Conservation (phyloP, 768 basidiomycete species). For the Termitomyces sp. region DNA sequence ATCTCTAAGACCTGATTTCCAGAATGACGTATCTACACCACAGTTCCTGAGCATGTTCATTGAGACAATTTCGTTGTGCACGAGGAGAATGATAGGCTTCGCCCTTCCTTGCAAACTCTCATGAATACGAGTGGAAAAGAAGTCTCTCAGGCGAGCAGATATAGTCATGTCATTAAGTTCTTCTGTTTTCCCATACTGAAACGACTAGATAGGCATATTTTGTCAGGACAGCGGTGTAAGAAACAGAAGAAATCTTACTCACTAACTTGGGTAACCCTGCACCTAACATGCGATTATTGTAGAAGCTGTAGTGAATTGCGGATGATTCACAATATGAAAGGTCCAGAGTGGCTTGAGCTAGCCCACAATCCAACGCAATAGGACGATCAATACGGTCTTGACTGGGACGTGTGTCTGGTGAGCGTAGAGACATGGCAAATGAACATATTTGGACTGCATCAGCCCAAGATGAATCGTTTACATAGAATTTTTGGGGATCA, state of each 20-base stretch:
- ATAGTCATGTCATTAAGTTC: slow-evolving; percentile 13
- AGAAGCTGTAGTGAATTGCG: slow-evolving; percentile 18
- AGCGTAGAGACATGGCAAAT: slow-evolving; percentile 29
- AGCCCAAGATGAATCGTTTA: slow-evolving; percentile 26
- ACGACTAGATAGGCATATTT: slow-evolving; percentile 14
- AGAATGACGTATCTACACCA: slow-evolving; percentile 35
- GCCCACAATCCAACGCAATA: slow-evolving; percentile 30
- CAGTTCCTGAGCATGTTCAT: slow-evolving; percentile 32
- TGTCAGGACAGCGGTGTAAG: neutral
- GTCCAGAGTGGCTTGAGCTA: slow-evolving; percentile 31
- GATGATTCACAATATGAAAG: slow-evolving; percentile 11
- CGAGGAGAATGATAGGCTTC: slow-evolving; percentile 39
- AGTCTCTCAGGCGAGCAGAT: slow-evolving; percentile 11
- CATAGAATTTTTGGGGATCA: slow-evolving; percentile 21
- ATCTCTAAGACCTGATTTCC: slow-evolving; percentile 33
- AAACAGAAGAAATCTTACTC: neutral
- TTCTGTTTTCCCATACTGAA: slow-evolving; percentile 22
- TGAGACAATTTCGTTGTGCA: slow-evolving; percentile 35
- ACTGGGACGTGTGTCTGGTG: slow-evolving; percentile 24
- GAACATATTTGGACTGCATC: slow-evolving; percentile 26
- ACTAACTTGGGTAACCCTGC: slow-evolving; percentile 7
- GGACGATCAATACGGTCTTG: slow-evolving; percentile 25
- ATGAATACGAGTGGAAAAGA: slow-evolving; percentile 16
- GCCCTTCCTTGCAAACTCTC: neutral
- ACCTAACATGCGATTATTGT: slow-evolving; percentile 12